phyloP scores from a whole-genome alignment of 257 asterid genomes.

The Fraxinus quadrangulata region DNA sequence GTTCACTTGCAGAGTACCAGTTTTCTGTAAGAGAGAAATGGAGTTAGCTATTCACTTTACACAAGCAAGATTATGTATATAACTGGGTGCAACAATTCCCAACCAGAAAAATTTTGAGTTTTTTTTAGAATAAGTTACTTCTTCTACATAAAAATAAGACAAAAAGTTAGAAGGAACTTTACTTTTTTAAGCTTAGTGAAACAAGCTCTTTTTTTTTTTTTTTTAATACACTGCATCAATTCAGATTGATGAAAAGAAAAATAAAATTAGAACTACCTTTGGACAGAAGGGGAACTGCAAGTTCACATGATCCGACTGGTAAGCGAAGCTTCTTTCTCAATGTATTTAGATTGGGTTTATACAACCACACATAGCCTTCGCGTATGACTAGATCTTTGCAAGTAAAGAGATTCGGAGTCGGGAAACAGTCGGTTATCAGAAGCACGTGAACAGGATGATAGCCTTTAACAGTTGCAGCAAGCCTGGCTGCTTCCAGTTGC shows the following conservation, averaged over 20 bases:
- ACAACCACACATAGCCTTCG: constrained; percentile 79
- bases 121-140: neutral
- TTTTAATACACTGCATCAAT: neutral
- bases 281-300: constrained; percentile 71
- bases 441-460: constrained; percentile 66
- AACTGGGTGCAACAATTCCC: neutral
- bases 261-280: constrained; percentile 53
- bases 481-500: constrained; percentile 81
- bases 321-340: constrained; percentile 77
- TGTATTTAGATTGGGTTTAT: constrained; percentile 59
- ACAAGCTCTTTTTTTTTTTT: too few relatives aligned
- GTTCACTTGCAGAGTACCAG: constrained; percentile 56
- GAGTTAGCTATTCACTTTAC: constrained; percentile 17
- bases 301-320: constrained; percentile 95
- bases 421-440: constrained; percentile 77
- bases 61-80: neutral
- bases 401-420: constrained; percentile 78
- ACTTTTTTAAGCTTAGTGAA: neutral
- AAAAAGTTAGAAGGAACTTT: neutral
- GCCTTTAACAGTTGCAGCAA: constrained; percentile 74
- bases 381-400: constrained; percentile 75
- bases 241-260: neutral
- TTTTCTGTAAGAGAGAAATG: constrained; percentile 44
- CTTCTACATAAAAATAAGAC: neutral
- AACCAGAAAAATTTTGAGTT: neutral